Conservation (phyloP, 768 basidiomycete species). For the Amanita inopinata region DNA sequence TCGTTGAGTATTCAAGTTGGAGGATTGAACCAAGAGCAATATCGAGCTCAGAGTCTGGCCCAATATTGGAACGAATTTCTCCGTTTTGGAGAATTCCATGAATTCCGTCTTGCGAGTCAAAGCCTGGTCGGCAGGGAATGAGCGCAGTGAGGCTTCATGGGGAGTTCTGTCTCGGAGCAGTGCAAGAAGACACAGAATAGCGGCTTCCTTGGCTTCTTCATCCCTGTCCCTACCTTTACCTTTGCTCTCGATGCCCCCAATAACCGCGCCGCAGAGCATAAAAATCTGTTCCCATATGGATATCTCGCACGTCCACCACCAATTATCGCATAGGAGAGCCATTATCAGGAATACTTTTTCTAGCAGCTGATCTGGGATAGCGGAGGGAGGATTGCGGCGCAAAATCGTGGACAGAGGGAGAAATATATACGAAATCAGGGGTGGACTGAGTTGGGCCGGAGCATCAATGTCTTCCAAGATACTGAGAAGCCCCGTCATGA, state of each 20-base stretch:
- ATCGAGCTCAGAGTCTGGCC: slow-evolving; percentile 77
- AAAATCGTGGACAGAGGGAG: slow-evolving; percentile 83
- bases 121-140: slow-evolving; percentile 14
- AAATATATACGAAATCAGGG: slow-evolving; percentile 75
- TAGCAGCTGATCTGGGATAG: slow-evolving; percentile 72
- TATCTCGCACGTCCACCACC: slow-evolving; percentile 79
- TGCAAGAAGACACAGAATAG: slow-evolving; percentile 52
- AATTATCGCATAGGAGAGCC: slow-evolving; percentile 49
- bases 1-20: slow-evolving; percentile 50
- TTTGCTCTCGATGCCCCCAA: slow-evolving; percentile 57
- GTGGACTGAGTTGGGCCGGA: slow-evolving; percentile 30
- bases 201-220: slow-evolving; percentile 78
- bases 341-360: slow-evolving; percentile 63
- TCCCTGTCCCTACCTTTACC: slow-evolving; percentile 60
- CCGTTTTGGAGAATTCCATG: slow-evolving; percentile 29
- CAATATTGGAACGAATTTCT: slow-evolving; percentile 61
- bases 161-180: slow-evolving; percentile 46
- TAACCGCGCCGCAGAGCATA: slow-evolving; percentile 56
- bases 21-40: slow-evolving; percentile 48
- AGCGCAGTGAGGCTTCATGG: slow-evolving; percentile 25
- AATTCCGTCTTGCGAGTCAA: slow-evolving; percentile 19
- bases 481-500: slow-evolving; percentile 45
- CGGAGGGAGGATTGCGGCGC: slow-evolving; percentile 56
- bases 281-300: slow-evolving; percentile 81
- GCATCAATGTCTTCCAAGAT: slow-evolving; percentile 28